phyloP scores from a whole-genome alignment of 2,329 filamentous ascomycete species.

The Trichoderma sp. region DNA sequence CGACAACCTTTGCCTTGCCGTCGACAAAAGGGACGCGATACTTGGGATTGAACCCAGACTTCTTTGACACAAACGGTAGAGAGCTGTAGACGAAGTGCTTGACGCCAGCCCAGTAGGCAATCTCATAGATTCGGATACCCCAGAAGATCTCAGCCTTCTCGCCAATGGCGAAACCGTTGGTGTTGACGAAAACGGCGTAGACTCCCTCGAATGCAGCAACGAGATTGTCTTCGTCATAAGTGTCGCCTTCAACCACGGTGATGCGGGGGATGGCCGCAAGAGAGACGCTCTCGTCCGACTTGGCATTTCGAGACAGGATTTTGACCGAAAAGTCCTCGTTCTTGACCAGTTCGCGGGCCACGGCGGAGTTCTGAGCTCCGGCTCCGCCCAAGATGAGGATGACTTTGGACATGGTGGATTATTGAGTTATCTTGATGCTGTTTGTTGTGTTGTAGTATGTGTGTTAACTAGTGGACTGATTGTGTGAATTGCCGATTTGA shows the following conservation, averaged over 20 bases:
- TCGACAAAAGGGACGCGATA: conserved; percentile 18
- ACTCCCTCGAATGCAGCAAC: conserved; percentile 14
- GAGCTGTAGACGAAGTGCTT: conserved; percentile 20
- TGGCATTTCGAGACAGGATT: background rate
- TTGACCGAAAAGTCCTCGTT: background rate
- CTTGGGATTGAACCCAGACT: conserved; percentile 16
- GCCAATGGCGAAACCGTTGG: conserved; percentile 21
- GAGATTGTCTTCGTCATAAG: conserved; percentile 19
- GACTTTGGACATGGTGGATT: background rate
- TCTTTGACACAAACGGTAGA: conserved; percentile 19
- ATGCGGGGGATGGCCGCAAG: conserved; percentile 13
- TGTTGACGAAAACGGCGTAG: conserved; percentile 19
- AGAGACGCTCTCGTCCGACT: background rate
- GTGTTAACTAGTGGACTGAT: too few species aligned
- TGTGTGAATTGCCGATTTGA: background rate
- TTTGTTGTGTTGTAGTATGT: background rate
- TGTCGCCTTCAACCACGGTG: conserved; percentile 13
- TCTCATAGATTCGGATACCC: conserved; percentile 23
- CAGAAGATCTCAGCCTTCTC: conserved; percentile 22
- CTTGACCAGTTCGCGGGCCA: background rate
- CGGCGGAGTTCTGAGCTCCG: background rate
- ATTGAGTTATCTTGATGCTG: background rate
- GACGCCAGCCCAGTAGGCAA: conserved; percentile 16
- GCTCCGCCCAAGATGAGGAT: conserved; percentile 13
- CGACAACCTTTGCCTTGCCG: conserved; percentile 18